Percentiles rank a stretch among this genome's conserved stretches.
Conservation (phyloP, 768 basidiomycete species). For the Suillus occidentalis region DNA sequence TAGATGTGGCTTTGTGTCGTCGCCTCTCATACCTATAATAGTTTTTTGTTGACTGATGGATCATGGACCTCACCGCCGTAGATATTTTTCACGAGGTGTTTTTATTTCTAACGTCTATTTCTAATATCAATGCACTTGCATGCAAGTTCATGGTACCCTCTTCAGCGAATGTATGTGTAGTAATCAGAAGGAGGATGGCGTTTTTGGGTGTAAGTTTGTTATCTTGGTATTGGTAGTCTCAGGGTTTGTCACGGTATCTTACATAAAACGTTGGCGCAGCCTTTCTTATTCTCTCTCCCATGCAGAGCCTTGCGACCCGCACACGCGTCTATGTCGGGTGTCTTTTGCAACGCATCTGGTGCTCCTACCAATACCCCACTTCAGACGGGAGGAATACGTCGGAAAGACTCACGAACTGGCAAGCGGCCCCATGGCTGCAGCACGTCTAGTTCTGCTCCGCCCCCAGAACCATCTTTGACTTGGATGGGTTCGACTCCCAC, state of each 20-base stretch:
- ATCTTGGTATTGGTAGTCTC: neutral
- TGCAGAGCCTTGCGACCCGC: neutral
- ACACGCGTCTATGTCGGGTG: neutral
- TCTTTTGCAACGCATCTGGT: neutral
- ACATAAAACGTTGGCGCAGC: neutral
- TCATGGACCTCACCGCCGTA: neutral
- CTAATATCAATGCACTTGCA: neutral
- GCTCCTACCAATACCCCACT: neutral
- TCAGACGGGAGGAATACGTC: neutral
- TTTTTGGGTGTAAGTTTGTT: too few species aligned
- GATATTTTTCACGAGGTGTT: conserved; percentile 13
- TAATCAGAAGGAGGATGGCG: neutral
- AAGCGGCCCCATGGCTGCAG: neutral
- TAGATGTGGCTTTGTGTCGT: conserved; percentile 24
- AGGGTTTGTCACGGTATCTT: neutral
- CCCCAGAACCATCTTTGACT: neutral
- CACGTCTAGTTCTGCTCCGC: neutral
- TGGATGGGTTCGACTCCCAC: neutral
- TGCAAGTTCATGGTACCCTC: neutral
- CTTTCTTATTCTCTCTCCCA: neutral
- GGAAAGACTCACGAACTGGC: neutral
- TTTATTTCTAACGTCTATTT: conserved; percentile 29
- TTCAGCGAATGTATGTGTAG: neutral
- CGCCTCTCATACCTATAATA: neutral
- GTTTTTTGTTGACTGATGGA: neutral